Base-by-base conservation (phyloP, 345 rosid species). In the Iberis pinnata region DNA sequence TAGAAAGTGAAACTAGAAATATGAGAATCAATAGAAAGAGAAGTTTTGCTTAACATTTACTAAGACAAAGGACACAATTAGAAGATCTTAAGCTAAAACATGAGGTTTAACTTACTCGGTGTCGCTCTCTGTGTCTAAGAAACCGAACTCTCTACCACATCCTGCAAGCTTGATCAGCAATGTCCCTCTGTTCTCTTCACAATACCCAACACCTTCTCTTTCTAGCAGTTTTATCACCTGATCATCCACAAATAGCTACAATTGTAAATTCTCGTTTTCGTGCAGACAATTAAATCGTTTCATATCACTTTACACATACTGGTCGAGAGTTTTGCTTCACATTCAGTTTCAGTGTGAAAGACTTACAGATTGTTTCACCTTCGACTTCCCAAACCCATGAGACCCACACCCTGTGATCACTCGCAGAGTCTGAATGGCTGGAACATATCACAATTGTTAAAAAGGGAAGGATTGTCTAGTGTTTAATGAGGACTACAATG, bases 371-470 rank as follows among this genome's bases (percentile, higher is more conserved):
- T 87, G 92, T 72, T 90, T 90, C 66, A 90, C 65, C 74, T 82
- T 82, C 7, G 95, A 81, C 74, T 84, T 87, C 38, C 98, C 95
- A 33, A 73, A 46, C 46, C 96, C 96, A 63, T 77, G 82, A 4
- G 78, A 29, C 46, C 98, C 96, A 44, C 95, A 87, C 58, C 98
- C 98, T 24, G 98, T 87, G 58, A 90, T 90, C 42, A 87, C 96
- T 69, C 95, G 86, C 27, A 90, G 82, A 58, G 76, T 79, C 57
- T 72, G 89, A 63, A 87, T 60, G 13, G 95, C 98, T 90, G 76
- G 50, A 50, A 47, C 49, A 70, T 46, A 58, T 9, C 20, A 68
- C 12, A 56, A 43, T 38, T 40, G 33, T 60, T 53, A 46, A 8
- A 26, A 58, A 43, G 31, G 15, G 2, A 15, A 8, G 9, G 2